phyloP scores from a whole-genome alignment of 2,329 filamentous ascomycete genomes.

The Magnaporthales sp. region DNA sequence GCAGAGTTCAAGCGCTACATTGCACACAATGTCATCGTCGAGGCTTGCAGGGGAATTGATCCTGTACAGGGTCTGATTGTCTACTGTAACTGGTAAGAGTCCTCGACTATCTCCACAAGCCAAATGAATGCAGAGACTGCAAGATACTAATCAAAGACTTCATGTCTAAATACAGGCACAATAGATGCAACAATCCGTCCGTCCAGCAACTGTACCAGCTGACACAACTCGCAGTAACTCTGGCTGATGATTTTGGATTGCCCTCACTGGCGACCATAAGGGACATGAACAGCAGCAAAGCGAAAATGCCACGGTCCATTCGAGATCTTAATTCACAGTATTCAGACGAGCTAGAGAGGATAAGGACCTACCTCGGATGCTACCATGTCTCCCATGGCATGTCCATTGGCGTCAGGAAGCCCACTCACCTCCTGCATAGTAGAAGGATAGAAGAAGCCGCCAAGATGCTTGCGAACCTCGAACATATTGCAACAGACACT shows the following conservation, averaged over 20 bases:
- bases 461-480: slow-evolving; percentile 8
- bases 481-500: slow-evolving; percentile 7
- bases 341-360: slow-evolving; percentile 10
- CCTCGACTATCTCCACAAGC: background rate
- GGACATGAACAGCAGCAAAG: background rate
- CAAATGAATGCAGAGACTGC: background rate
- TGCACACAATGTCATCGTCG: slow-evolving; percentile 13
- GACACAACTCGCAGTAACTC: slow-evolving; percentile 12
- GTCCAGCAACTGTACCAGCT: slow-evolving; percentile 14
- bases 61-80: slow-evolving; percentile 15
- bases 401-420: slow-evolving; percentile 12
- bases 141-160: background rate
- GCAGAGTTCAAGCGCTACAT: slow-evolving; percentile 12
- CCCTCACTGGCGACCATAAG: background rate
- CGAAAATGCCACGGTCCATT: background rate
- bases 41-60: slow-evolving; percentile 12
- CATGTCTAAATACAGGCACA: slow-evolving; percentile 9
- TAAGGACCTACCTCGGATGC: slow-evolving; percentile 12
- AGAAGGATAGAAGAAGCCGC: slow-evolving; percentile 10
- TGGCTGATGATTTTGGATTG: slow-evolving; percentile 13
- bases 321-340: slow-evolving; percentile 1
- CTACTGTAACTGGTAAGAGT: slow-evolving; percentile 13
- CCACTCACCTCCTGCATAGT: slow-evolving; percentile 12
- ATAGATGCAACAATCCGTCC: slow-evolving; percentile 11
- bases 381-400: slow-evolving; percentile 13